Evolutionary conservation across 805 yeast genomes (phyloP), one percentile per base, ranked within the genome.

Genomic region (Kodamaea hsintzibuensis): DNA sequence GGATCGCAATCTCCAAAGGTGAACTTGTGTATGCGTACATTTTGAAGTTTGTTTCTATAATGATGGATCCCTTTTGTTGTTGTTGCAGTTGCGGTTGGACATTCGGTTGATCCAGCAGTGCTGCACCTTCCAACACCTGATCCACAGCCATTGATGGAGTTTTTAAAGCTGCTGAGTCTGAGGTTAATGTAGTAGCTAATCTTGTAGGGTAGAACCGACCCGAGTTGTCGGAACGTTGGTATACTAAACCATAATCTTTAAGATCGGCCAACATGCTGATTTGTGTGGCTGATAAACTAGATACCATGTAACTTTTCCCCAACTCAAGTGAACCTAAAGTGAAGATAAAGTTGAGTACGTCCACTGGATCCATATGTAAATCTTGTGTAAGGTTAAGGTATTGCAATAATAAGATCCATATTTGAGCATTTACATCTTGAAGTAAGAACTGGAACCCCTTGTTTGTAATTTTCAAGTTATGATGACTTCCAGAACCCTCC

Each of bases 1-100:
- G 74, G 55, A 95, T 89, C 9, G 98, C 98, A 60, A 93, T 92
- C 70, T 95, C 98, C 53, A 95, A 74, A 1, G 98, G 98, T 0
- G 97, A 91, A 57, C 90, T 88, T 1, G 98, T 91, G 67, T 92
- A 92, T 45, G 98, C 93, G 63, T 95, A 95, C 4, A 95, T 66
- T 65, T 95, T 89, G 77, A 91, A 95, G 71, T 95, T 95, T 0
- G 99, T 95, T 68, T 95, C 99, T 39, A 95, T 78, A 55, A 95
- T 89, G 52, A 95, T 79, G 16, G 95, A 84, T 1, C 97, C 97
- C 14, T 51, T 22, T 37, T 51, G 54, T 30, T 46, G 54, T 18
- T 51, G 54, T 42, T 46, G 50, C 45, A 19, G 39, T 18, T 42
- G 52, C 2, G 14, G 47, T 37, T 48, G 45, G 17, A 9, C 40